phyloP scores from a whole-genome alignment of 2,329 filamentous ascomycete species.

The Pyrenophora teres region DNA sequence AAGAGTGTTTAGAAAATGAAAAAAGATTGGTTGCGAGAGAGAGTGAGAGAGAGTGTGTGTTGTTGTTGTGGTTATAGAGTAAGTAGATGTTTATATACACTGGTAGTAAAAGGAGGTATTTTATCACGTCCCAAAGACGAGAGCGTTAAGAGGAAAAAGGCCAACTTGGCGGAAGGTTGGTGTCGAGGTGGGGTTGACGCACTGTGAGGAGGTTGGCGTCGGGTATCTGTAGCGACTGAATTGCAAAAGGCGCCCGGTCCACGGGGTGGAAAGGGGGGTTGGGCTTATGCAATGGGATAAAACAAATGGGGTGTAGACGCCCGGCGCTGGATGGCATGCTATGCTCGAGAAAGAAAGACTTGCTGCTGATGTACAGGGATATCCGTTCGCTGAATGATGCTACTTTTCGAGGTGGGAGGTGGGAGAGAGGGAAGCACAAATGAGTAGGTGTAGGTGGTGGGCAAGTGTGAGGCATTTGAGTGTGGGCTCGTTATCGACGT shows the following conservation, averaged over 20 bases:
- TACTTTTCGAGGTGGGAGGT: slow-evolving; percentile 23
- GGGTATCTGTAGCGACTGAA: slow-evolving; percentile 47
- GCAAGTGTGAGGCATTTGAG: slow-evolving; percentile 1
- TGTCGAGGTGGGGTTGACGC: slow-evolving; percentile 5
- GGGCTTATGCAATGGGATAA: slow-evolving; percentile 5
- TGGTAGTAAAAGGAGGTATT: neutral
- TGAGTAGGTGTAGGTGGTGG: slow-evolving; percentile 9
- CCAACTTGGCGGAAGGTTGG: neutral
- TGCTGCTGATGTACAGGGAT: slow-evolving; percentile 20
- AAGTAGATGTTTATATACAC: slow-evolving; percentile 4
- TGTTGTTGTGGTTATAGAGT: neutral
- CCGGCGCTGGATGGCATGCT: slow-evolving; percentile 34
- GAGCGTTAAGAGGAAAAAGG: neutral
- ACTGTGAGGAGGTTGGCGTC: slow-evolving; percentile 25
- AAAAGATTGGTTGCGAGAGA: neutral
- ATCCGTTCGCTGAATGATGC: slow-evolving; percentile 28
- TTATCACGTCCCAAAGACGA: neutral
- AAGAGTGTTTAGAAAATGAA: slow-evolving; percentile 6
- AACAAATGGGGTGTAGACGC: slow-evolving; percentile 20
- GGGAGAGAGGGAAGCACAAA: slow-evolving; percentile 5
- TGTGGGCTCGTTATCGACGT: slow-evolving; percentile 12
- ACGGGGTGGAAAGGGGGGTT: slow-evolving; percentile 7
- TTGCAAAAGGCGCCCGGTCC: slow-evolving; percentile 24
- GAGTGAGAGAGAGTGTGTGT: neutral
- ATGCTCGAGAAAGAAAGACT: slow-evolving; percentile 28